Base-by-base conservation (phyloP, 139 green algal species). In the Chlorella sorokiniana region DNA sequence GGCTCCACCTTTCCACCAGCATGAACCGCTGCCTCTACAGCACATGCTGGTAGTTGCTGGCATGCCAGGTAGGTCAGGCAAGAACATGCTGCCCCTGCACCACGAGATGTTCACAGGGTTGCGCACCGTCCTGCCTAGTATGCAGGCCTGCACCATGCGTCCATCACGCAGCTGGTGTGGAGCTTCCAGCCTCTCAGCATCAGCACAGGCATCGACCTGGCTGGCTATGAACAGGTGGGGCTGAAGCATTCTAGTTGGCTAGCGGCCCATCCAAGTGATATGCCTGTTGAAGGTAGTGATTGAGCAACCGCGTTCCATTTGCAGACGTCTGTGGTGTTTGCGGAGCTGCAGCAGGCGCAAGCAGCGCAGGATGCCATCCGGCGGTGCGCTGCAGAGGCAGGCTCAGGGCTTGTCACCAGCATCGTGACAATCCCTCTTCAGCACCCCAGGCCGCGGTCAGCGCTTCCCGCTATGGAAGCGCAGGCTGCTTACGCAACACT, bases 301-400 rank as follows among this genome's bases (percentile, higher is more conserved):
- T n/a, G n/a, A n/a, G n/a, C n/a, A n/a, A n/a, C n/a, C n/a, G n/a
- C n/a, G n/a, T n/a, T n/a, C n/a, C n/a, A n/a, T n/a, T n/a, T 29
- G 73, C 73, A 79, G 73, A 42, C 52, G 0, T 69, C 73, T 0
- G 25, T 79, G 37, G 7, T 69, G 10, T 79, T 79, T 52, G 27
- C 52, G 25, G 52, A 38, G 73, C 73, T 69, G 52, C 73, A 81
- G 59, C 75, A 83, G 48, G 78, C 78, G 2, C 51, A 78, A 41
- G 78, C 51, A n/a, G 78, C 78, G 4, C 51, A 61, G 18, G 51
- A 62, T 10, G 40, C 69, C 3, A 18, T 83, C 29, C 8, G 18
- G 8, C 40, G 31, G 51, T 25, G 29, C 41, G n/a, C 8, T 3
- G 29, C 54, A 0, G 54, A 29, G 10, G 37, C 29, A 4, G 54